Evolutionary conservation across 192 early-diverging fungal genomes (phyloP).

Genomic region (Backusella psychrophila): DNA sequence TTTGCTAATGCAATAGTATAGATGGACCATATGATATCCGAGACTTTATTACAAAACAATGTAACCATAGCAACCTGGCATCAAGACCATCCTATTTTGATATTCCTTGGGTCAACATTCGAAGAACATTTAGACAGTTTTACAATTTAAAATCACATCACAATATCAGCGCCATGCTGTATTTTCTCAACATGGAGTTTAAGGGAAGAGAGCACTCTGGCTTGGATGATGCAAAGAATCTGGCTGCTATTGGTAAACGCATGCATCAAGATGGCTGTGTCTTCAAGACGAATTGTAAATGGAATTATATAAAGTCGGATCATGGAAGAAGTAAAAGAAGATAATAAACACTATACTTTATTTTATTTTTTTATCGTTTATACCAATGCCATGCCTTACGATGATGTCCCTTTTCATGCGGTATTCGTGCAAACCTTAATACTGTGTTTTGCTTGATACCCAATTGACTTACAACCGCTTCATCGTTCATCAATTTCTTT

Average conservation of each 20-base stretch:
- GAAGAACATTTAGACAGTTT: conserved; percentile 53
- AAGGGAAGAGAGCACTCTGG: conserved; percentile 77
- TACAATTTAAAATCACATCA: conserved; percentile 41
- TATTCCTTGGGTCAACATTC: conserved; percentile 62
- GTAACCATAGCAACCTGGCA: conserved; percentile 45
- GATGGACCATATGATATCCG: conserved; percentile 83
- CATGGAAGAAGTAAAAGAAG: background rate
- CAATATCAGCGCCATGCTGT: conserved; percentile 70
- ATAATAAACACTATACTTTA: background rate
- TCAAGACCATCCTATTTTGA: conserved; percentile 60
- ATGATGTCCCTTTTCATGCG: conserved; percentile 20
- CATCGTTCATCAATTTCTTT: conserved; percentile 17
- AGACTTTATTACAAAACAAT: conserved; percentile 83
- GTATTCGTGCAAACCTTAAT: conserved; percentile 16
- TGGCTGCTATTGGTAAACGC: conserved; percentile 62
- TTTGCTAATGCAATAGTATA: background rate
- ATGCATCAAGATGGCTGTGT: conserved; percentile 47
- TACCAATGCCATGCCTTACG: conserved; percentile 22
- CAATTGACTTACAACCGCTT: conserved; percentile 20
- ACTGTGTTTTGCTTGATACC: conserved; percentile 22
- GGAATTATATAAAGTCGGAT: background rate
- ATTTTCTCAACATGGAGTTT: conserved; percentile 57
- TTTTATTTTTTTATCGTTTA: background rate
- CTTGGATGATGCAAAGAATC: conserved; percentile 79
- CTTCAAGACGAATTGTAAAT: conserved; percentile 22